phyloP scores from a whole-genome alignment of 768 basidiomycete species.

The Leccinum sublutescens region DNA sequence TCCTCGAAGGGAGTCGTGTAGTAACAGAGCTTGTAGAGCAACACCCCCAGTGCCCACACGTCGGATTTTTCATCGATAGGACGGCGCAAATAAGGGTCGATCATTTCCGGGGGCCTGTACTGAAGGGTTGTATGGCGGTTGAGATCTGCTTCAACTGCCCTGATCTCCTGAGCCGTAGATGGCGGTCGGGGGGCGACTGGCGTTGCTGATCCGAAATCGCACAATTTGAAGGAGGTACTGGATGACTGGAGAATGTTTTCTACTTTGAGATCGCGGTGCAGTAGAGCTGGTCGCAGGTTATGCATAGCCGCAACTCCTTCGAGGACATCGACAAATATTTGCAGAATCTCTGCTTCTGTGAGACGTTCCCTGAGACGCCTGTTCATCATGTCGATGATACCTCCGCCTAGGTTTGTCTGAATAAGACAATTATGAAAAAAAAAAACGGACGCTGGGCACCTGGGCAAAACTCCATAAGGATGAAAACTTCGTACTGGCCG shows the following conservation, averaged over 20 bases:
- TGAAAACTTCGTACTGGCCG: conserved; percentile 92
- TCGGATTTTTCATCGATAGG: conserved; percentile 94
- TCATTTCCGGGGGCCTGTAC: conserved; percentile 99
- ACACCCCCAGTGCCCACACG: conserved; percentile 95
- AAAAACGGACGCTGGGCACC: conserved; percentile 44
- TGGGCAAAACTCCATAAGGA: conserved; percentile 97
- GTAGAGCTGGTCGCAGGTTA: conserved; percentile 80
- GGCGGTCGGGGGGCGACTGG: conserved; percentile 70
- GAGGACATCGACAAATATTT: conserved; percentile 97
- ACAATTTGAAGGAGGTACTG: conserved; percentile 85
- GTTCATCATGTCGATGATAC: conserved; percentile 99
- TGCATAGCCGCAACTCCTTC: conserved; percentile 98
- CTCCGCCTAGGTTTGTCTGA: conserved; percentile 62
- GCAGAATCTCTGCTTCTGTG: conserved; percentile 93
- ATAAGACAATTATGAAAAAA: conserved; percentile 9
- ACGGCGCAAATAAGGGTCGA: conserved; percentile 81
- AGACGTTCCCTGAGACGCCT: conserved; percentile 90
- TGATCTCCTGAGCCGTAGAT: conserved; percentile 77
- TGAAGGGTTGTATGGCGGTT: conserved; percentile 95
- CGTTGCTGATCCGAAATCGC: conserved; percentile 95
- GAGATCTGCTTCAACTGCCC: conserved; percentile 84
- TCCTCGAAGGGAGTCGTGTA: conserved; percentile 99
- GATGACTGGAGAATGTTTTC: conserved; percentile 96
- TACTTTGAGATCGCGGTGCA: conserved; percentile 98
- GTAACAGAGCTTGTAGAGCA: conserved; percentile 98